phyloP scores from a whole-genome alignment of 495 filamentous ascomycete genomes.

The Hypoxylon trugodes region DNA sequence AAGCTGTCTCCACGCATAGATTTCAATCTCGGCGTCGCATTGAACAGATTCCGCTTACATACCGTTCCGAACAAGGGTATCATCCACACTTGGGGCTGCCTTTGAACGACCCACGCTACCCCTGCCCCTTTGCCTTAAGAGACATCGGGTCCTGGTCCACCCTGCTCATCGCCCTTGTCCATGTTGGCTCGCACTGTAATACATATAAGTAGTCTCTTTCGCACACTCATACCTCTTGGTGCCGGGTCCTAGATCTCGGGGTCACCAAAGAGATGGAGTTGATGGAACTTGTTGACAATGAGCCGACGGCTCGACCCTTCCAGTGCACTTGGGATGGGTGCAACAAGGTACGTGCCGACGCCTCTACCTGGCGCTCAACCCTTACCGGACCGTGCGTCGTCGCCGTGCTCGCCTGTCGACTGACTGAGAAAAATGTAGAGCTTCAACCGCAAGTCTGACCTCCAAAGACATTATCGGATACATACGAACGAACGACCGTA shows the following conservation, averaged over 20 bases:
- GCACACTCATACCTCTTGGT: conserved; percentile 42
- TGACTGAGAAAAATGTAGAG: conserved; percentile 62
- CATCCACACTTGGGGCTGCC: conserved; percentile 42
- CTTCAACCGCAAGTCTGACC: conserved; percentile 93
- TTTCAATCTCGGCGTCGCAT: conserved; percentile 50
- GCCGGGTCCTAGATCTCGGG: conserved; percentile 36
- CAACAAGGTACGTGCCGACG: conserved; percentile 55
- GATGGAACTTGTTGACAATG: conserved; percentile 62
- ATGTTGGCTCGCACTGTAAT: conserved; percentile 41
- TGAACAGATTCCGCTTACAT: conserved; percentile 51
- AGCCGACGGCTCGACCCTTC: conserved; percentile 61
- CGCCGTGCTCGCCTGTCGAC: conserved; percentile 4
- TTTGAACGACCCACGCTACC: conserved; percentile 42
- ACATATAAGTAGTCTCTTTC: conserved; percentile 49
- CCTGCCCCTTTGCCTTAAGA: conserved; percentile 33
- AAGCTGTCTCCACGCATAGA: conserved; percentile 41
- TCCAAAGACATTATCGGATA: conserved; percentile 87
- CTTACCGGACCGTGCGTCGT: neutral
- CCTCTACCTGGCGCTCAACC: neutral
- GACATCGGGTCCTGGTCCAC: conserved; percentile 36
- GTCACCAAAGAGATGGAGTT: conserved; percentile 58
- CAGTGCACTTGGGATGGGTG: conserved; percentile 62
- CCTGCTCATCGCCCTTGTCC: conserved; percentile 25
- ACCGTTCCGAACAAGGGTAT: conserved; percentile 49
- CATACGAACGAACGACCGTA: conserved; percentile 92